A percentile compares a stretch with the other conserved stretches of the same genome.
These are phyloP conservation scores for Pseudonectria buxi DNA, from an alignment of 2,329 filamentous ascomycete genomes.

Conservation along the genomic window DNA sequence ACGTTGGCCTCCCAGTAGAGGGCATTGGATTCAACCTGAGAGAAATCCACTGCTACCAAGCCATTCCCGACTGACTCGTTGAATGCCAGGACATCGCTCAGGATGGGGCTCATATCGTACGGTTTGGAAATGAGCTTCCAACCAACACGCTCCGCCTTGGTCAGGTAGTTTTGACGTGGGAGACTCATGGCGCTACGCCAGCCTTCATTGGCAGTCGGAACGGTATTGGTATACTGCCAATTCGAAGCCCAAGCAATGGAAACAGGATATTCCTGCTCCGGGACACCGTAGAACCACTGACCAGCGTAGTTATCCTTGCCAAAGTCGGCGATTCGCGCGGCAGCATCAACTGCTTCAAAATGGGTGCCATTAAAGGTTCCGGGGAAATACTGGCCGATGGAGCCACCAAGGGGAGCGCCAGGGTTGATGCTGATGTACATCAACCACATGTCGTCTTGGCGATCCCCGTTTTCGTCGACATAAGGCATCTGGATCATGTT, in stretches of 20 bases:
- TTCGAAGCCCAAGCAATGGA: constrained; percentile 32
- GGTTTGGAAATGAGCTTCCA: constrained; percentile 45
- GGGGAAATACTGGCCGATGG: constrained; percentile 48
- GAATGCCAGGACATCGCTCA: constrained; percentile 37
- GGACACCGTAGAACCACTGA: constrained; percentile 26
- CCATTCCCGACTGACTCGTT: constrained; percentile 41
- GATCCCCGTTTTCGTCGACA: constrained; percentile 27
- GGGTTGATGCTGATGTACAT: constrained; percentile 50
- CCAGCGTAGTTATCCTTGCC: constrained; percentile 32
- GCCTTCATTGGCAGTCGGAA: constrained; percentile 24
- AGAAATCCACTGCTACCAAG: constrained; percentile 44
- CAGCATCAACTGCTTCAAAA: constrained; percentile 34
- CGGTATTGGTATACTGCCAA: constrained; percentile 25
- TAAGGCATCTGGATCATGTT: constrained; percentile 51
- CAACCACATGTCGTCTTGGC: constrained; percentile 29
- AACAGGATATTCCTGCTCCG: constrained; percentile 21
- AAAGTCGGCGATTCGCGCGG: constrained; percentile 26
- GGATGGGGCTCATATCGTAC: constrained; percentile 40
- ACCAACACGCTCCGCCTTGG: constrained; percentile 42
- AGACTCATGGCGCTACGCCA: constrained; percentile 28
- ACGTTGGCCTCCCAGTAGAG: constrained; percentile 51
- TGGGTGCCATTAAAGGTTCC: constrained; percentile 60
- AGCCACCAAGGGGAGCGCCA: constrained; percentile 50
- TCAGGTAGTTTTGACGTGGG: constrained; percentile 44
- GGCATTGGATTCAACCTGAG: constrained; percentile 31